Evolutionary conservation across 352 stramenopile genomes (phyloP).

Genomic region (Phytophthora quininea): DNA sequence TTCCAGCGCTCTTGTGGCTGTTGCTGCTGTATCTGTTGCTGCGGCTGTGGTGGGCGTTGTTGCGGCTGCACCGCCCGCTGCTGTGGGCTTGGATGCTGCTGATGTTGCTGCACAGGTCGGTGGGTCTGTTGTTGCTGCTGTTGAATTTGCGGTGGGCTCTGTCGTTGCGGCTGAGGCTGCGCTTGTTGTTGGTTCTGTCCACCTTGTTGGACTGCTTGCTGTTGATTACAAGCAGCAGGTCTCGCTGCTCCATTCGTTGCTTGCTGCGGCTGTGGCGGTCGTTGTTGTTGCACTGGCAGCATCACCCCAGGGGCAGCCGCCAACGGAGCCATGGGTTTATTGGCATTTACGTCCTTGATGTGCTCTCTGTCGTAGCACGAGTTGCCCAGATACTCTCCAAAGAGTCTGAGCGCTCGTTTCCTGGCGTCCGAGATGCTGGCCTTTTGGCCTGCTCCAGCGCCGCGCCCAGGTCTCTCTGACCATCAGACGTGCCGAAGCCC

Average conservation of each 20-base stretch:
- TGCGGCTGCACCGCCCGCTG: slow-evolving; percentile 11
- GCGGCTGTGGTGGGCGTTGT: slow-evolving; percentile 6
- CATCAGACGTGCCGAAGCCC: slow-evolving; percentile 80
- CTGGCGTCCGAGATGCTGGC: slow-evolving; percentile 85
- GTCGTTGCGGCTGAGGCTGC: slow-evolving; percentile 13
- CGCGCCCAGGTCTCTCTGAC: slow-evolving; percentile 73
- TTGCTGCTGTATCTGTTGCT: slow-evolving; percentile 13
- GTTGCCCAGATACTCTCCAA: slow-evolving; percentile 88
- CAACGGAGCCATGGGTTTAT: slow-evolving; percentile 33
- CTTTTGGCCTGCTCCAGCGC: slow-evolving; percentile 89
- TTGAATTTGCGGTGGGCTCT: background rate
- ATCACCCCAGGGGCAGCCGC: slow-evolving; percentile 27
- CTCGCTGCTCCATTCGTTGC: background rate
- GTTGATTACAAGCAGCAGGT: slow-evolving; percentile 1
- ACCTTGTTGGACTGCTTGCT: slow-evolving; percentile 12
- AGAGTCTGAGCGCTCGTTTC: slow-evolving; percentile 80
- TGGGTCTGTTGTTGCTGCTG: slow-evolving; percentile 6
- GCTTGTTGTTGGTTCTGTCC: background rate
- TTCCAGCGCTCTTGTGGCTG: slow-evolving; percentile 40
- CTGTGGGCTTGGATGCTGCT: slow-evolving; percentile 1
- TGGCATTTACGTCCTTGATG: slow-evolving; percentile 79
- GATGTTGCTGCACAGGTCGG: slow-evolving; percentile 8
- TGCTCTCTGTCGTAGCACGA: slow-evolving; percentile 90
- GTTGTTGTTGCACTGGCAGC: slow-evolving; percentile 21
- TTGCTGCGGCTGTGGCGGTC: slow-evolving; percentile 1